Base-by-base conservation (phyloP, 2,329 filamentous ascomycete genomes). In the Fonsecaea nubica region DNA sequence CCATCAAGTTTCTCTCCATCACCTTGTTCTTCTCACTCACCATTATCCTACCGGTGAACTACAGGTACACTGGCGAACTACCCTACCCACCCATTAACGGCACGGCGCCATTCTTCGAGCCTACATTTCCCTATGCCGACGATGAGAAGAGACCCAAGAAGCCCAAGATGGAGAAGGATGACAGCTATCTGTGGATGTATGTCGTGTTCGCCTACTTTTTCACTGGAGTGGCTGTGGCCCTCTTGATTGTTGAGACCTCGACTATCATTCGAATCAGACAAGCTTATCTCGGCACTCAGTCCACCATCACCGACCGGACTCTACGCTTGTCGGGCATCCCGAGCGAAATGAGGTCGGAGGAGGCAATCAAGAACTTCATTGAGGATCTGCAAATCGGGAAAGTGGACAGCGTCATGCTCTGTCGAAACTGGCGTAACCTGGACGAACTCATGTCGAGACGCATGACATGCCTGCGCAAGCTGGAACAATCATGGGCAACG, bases 181-280 rank as follows among this genome's bases (percentile, higher is more conserved):
- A 74, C 12, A 74, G 83, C 64, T 97, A 93, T 73, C 81, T 97
- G 1, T 97, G 94, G 93, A 91, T 94, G 74, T 97, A 98, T 75
- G 86, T 97, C 13, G 83, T 91, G n/a, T 99, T 99, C 74, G 92
- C 93, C 1, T 99, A 97, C 80, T 84, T 98, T 58, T 99, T 98
- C 77, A 94, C 90, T 5, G 87, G 83, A 1, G 80, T 98, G 50
- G 91, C 92, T 0, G 82, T 97, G 12, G 96, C 93, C 76, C 86
- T 94, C 72, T 88, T 98, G 73, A 88, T 94, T 65, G 85, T 86
- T 50, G 90, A 97, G 79, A 98, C 95, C 0, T 87, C 90, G 72
- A 90, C 89, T 66, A 90, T 99, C 60, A 96, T 98, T 70, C 87
- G 89, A 64, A 86, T 94, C 35, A 85, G 95, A 30, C 95, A 99